These are phyloP conservation scores for Fusarium cyanostomum DNA, from an alignment of 2,329 filamentous ascomycete genomes.

Conservation along the genomic window DNA sequence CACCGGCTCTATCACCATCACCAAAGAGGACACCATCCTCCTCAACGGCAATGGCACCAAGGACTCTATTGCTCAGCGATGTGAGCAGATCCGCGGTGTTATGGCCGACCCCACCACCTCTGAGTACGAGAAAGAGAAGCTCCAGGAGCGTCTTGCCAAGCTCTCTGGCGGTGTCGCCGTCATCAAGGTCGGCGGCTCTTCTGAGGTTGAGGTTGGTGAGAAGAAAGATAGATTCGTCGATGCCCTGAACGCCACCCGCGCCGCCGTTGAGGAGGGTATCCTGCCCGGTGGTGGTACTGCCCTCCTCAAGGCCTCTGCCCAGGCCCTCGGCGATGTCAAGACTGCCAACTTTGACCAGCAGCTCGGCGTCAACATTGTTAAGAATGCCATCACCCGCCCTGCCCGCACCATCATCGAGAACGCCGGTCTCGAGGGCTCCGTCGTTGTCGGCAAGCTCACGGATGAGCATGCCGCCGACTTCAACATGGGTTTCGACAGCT, in stretches of 20 bases:
- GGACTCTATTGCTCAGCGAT: conserved; percentile 91
- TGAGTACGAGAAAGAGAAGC: conserved; percentile 99
- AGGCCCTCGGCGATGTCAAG: conserved; percentile 86
- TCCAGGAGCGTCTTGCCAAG: conserved; percentile 99
- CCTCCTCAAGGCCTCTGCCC: conserved; percentile 94
- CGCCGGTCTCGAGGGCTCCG: conserved; percentile 92
- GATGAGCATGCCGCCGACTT: conserved; percentile 93
- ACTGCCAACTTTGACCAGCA: conserved; percentile 98
- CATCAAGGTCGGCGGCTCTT: conserved; percentile 98
- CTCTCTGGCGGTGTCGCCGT: conserved; percentile 98
- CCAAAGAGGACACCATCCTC: conserved; percentile 99
- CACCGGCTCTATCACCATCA: conserved; percentile 98
- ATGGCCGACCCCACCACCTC: conserved; percentile 93
- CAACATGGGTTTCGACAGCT: conserved; percentile 97
- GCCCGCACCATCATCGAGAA: conserved; percentile 98
- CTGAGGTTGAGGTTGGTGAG: conserved; percentile 98
- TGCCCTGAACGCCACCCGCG: conserved; percentile 96
- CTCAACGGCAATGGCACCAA: conserved; percentile 97
- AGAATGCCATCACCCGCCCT: conserved; percentile 96
- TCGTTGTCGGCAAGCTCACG: conserved; percentile 96
- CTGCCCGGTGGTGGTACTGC: conserved; percentile 98
- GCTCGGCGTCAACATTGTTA: conserved; percentile 96
- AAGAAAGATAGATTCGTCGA: conserved; percentile 99
- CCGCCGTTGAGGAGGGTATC: conserved; percentile 98
- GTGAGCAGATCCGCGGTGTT: conserved; percentile 98